Percentiles rank a stretch among this genome's conserved stretches.
These are phyloP conservation scores for Lactarius deliciosus DNA, from an alignment of 768 basidiomycete species.

Conservation along the genomic window DNA sequence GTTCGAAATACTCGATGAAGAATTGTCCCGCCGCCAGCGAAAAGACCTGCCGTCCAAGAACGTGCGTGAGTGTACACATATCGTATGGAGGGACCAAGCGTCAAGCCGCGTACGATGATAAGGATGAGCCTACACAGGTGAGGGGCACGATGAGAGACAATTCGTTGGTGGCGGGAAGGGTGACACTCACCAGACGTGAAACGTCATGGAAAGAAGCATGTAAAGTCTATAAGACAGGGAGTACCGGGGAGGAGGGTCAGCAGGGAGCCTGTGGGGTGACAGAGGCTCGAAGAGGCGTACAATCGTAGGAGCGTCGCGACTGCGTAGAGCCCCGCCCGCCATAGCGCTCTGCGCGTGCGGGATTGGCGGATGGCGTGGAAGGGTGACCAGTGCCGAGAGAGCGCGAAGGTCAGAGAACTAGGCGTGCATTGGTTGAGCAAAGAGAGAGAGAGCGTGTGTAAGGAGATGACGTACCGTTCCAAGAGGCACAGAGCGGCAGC, in stretches of 20 bases:
- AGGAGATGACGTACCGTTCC: slow-evolving; percentile 50
- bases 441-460: not conserved
- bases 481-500: slow-evolving; percentile 48
- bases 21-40: slow-evolving; percentile 60
- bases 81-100: not conserved
- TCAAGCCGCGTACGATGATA: slow-evolving; percentile 43
- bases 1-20: slow-evolving; percentile 46
- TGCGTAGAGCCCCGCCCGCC: slow-evolving; percentile 57
- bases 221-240: slow-evolving; percentile 47
- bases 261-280: not conserved
- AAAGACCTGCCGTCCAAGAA: slow-evolving; percentile 44
- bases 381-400: slow-evolving; percentile 53
- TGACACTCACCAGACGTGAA: slow-evolving; percentile 59
- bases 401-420: slow-evolving; percentile 52
- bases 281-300: slow-evolving; percentile 41
- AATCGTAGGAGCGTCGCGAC: slow-evolving; percentile 57
- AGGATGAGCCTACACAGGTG: slow-evolving; percentile 44
- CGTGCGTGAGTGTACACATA: not conserved
- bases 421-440: not conserved
- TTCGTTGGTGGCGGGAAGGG: not conserved
- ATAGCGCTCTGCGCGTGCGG: slow-evolving; percentile 47
- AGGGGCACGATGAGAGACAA: not conserved
- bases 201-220: slow-evolving; percentile 74
- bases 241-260: not conserved
- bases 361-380: slow-evolving; percentile 39